Evolutionary conservation across 495 filamentous ascomycete species (phyloP).

Genomic region (Pseudotulostoma volvatum): DNA sequence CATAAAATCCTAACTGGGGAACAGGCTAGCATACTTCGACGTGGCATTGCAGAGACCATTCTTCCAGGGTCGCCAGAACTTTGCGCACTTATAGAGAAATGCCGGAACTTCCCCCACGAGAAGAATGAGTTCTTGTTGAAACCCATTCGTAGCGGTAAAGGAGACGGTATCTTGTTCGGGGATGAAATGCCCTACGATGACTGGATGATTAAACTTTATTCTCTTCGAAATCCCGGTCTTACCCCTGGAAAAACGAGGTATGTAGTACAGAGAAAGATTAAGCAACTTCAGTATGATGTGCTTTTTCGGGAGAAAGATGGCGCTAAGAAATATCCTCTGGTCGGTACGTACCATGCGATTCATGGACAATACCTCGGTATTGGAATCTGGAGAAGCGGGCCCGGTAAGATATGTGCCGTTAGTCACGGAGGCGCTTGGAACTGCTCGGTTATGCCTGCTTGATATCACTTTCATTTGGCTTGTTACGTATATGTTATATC

Average conservation of each 20-base stretch:
- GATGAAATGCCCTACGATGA: conserved; percentile 13
- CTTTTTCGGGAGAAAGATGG: conserved; percentile 2
- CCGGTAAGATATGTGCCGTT: not conserved
- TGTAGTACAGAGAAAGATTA: conserved; percentile 17
- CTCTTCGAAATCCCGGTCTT: conserved; percentile 3
- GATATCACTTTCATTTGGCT: no score
- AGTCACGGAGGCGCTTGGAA: not conserved
- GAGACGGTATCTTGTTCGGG: conserved; percentile 28
- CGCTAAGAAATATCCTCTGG: conserved; percentile 5
- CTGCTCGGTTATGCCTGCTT: not conserved
- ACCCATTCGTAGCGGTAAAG: conserved; percentile 21
- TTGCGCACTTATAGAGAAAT: conserved; percentile 4
- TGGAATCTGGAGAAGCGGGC: conserved; percentile 11
- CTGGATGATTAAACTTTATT: conserved; percentile 14
- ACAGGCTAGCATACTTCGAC: conserved; percentile 13
- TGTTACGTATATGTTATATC: no score
- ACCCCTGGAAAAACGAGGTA: conserved; percentile 4
- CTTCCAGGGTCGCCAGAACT: conserved; percentile 10
- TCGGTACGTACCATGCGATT: conserved; percentile 16
- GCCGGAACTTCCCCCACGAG: not conserved
- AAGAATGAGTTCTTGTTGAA: conserved; percentile 24
- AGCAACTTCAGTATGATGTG: conserved; percentile 14
- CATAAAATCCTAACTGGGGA: conserved; percentile 10
- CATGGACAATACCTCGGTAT: conserved; percentile 13
- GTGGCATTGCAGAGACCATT: conserved; percentile 11